Percentiles rank a stretch among this genome's conserved stretches.
Conservation (phyloP, 192 early-diverging fungal genomes). For the Coemansia guatemalensis region DNA sequence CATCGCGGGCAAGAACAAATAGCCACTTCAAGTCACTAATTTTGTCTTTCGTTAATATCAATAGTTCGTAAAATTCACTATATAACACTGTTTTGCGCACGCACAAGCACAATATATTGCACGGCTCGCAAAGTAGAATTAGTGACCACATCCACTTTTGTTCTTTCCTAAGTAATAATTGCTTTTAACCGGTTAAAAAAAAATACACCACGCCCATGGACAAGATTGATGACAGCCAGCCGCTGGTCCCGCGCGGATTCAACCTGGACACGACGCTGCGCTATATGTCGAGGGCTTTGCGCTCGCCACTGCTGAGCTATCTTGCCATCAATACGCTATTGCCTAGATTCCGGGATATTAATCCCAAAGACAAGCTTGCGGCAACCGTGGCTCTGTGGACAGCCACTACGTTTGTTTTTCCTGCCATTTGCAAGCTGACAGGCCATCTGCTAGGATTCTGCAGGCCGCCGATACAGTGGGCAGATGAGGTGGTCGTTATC, state of each 20-base stretch:
- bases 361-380: constrained; percentile 21
- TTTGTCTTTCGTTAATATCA: neutral
- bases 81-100: too few relatives aligned
- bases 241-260: constrained; percentile 44
- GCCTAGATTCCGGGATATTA: constrained; percentile 6
- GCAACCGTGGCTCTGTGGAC: constrained; percentile 34
- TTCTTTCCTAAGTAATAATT: neutral
- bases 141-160: too few relatives aligned
- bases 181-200: neutral
- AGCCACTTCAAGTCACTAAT: neutral
- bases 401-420: constrained; percentile 27
- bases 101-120: too few relatives aligned
- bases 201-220: constrained; percentile 14
- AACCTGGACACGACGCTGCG: constrained; percentile 41
- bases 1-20: neutral
- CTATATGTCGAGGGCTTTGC: constrained; percentile 24
- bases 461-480: constrained; percentile 24
- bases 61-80: too few relatives aligned
- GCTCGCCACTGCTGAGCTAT: constrained; percentile 43
- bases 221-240: constrained; percentile 45
- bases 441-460: constrained; percentile 7
- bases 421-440: constrained; percentile 16
- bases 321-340: constrained; percentile 18
- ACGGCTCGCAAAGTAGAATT: too few relatives aligned
- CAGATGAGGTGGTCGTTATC: constrained; percentile 37